Evolutionary conservation across 768 basidiomycete species (phyloP).

Genomic region (Kwoniella newhampshirensis): DNA sequence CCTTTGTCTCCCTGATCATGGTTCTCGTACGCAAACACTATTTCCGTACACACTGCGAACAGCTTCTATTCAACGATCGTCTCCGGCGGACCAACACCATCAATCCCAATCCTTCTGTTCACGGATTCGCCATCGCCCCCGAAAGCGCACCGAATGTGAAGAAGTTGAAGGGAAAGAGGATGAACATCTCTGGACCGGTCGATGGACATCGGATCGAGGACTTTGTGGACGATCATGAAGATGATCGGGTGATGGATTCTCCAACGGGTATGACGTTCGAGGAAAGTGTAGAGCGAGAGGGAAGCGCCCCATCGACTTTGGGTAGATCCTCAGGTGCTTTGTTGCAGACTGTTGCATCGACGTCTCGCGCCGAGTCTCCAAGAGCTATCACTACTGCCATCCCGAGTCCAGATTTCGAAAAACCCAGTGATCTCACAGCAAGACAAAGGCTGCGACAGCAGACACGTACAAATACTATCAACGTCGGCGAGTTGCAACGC

Average conservation of each 20-base stretch:
- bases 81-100: conserved; percentile 28
- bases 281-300: neutral
- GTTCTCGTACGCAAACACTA: conserved; percentile 41
- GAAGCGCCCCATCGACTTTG: conserved; percentile 8
- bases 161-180: conserved; percentile 10
- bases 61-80: conserved; percentile 30
- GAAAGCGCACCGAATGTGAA: neutral
- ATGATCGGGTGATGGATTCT: conserved; percentile 6
- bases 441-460: conserved; percentile 16
- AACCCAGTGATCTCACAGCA: neutral
- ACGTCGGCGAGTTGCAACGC: conserved; percentile 1
- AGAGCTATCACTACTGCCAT: conserved; percentile 7
- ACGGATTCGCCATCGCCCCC: conserved; percentile 11
- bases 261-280: conserved; percentile 2
- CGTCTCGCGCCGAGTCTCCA: conserved; percentile 1
- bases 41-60: conserved; percentile 38
- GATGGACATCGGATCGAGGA: conserved; percentile 7
- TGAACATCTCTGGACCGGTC: conserved; percentile 13
- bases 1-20: conserved; percentile 42
- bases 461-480: conserved; percentile 8
- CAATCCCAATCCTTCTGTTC: conserved; percentile 4
- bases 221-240: conserved; percentile 1
- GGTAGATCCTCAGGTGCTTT: conserved; percentile 9
- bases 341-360: neutral
- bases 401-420: neutral